phyloP scores from a whole-genome alignment of 495 filamentous ascomycete genomes.

The Neurospora sp. region DNA sequence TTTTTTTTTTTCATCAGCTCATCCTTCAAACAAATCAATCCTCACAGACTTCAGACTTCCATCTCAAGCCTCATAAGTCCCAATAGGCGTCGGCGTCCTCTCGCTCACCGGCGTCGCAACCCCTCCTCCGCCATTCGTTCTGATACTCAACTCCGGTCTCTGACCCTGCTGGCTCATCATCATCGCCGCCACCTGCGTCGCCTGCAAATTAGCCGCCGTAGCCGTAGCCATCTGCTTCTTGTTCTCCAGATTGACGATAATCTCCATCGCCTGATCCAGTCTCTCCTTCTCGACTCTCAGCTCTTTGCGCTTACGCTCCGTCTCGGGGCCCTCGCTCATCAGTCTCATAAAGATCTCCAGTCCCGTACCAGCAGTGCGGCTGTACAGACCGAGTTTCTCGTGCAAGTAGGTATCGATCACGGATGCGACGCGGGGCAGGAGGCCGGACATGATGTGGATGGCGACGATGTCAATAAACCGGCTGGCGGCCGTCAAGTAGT shows the following conservation, averaged over 20 bases:
- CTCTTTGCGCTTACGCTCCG: slow-evolving; percentile 19
- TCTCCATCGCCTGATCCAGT: slow-evolving; percentile 30
- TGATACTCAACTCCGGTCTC: background rate
- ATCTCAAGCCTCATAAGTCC: background rate
- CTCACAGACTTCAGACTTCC: background rate
- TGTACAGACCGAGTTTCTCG: slow-evolving; percentile 26
- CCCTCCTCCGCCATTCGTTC: background rate
- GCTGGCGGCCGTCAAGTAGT: slow-evolving; percentile 40
- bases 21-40: background rate
- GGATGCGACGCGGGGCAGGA: slow-evolving; percentile 26
- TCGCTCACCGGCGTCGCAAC: background rate
- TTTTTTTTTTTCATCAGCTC: background rate
- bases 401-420: slow-evolving; percentile 29
- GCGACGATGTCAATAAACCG: slow-evolving; percentile 41
- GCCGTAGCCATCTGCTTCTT: background rate
- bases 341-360: slow-evolving; percentile 23
- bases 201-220: background rate
- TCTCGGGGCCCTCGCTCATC: slow-evolving; percentile 37
- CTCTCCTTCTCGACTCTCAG: slow-evolving; percentile 29
- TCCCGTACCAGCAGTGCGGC: slow-evolving; percentile 1
- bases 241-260: slow-evolving; percentile 26
- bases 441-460: slow-evolving; percentile 34
- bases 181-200: background rate
- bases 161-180: background rate
- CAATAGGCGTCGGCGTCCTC: background rate